Evolutionary conservation across 2,329 filamentous ascomycete species (phyloP), one percentile per base, ranked within the genome.

Genomic region (Fulvia fulva): DNA sequence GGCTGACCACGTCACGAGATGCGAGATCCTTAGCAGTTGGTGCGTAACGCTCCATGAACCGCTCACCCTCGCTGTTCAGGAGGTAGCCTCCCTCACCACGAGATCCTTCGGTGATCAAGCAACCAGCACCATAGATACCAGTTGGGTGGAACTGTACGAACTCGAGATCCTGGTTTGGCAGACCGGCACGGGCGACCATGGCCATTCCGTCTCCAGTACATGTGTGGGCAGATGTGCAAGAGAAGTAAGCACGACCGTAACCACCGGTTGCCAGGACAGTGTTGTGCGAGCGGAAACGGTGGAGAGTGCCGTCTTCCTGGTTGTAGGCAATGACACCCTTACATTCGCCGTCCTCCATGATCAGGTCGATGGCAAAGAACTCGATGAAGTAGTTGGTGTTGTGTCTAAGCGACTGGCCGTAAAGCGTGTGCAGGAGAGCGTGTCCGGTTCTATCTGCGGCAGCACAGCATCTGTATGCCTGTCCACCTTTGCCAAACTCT

Each of bases 331-430:
- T 83, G 67, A 97, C 90, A 85, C 94, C 94, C 68, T 92, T 92
- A 83, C 93, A 97, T 77, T 93, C 89, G 61, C 93, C 93, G 71
- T 95, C 90, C 80, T 97, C 89, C 94, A 97, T 97, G 71, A 99
- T 89, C 77, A 97, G 81, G 75, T 97, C 94, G 67, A 96, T 84
- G 70, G 92, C 94, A 76, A 97, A 99, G 83, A 92, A 97, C 79
- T 97, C 94, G 76, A 99, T 97, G 80, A 99, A 97, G 84, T 97
- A 99, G 83, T 97, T 97, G 73, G 93, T 97, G 83, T 97, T 96
- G 84, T 97, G 91, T 74, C 90, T 84, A 62, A 97, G 85, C 55
- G 92, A 97, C 81, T 97, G 93, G 71, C 94, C 94, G 79, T 97
- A 99, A 66, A 99, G 89, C 25, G 94, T 99, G 84, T 99, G 94